Base-by-base conservation (phyloP, 176 grass and related monocot species). In the Zoysia pacifica region DNA sequence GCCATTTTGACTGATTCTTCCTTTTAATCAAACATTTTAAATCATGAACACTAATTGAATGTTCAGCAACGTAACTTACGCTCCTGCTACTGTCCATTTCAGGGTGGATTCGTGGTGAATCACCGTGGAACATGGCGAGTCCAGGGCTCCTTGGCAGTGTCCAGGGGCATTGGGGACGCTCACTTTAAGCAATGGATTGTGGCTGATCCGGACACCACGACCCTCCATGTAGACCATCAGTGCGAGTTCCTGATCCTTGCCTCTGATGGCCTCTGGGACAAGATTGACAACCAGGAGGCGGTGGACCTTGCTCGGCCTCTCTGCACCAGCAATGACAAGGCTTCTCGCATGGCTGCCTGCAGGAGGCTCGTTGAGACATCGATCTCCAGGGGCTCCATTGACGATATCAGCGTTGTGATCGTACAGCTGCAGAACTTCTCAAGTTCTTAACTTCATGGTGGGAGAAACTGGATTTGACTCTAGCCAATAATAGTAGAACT, bases 221-320 rank as follows among this genome's bases (percentile, higher is more conserved):
- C 79, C 11, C 81, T 99, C 9, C 51, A 80, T 14, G 88, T 99
- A 4, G 81, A 89, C 47, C 61, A 73, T 15, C 79, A 91, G 60
- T 96, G 86, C 42, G 97, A 99, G 56, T 99, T 99, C 88, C 77
- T 99, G 66, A 88, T 99, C 45, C 90, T 99, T 41, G 97, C 93
- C 39, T 96, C 97, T 5, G 97, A 99, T 49, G 97, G 97, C 13
- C 81, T 99, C 37, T 99, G 97, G 97, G 93, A 99, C 74, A 93
- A 91, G 72, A 89, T 99, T 71, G 85, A 77, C 68, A 99, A 99
- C 69, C 97, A 99, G 80, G 97, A 99, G 82, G 97, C 97, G 0
- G 83, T 99, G 3, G 86, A 93, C 83, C 77, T 91, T 19, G 85
- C 79, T 39, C 70, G 93, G 0, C 86, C 88, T 19, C 65, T 90